Evolutionary conservation across 202 grass and related monocot species (phyloP), one percentile per base, ranked within the genome.

Genomic region (Panicum virgatum): DNA sequence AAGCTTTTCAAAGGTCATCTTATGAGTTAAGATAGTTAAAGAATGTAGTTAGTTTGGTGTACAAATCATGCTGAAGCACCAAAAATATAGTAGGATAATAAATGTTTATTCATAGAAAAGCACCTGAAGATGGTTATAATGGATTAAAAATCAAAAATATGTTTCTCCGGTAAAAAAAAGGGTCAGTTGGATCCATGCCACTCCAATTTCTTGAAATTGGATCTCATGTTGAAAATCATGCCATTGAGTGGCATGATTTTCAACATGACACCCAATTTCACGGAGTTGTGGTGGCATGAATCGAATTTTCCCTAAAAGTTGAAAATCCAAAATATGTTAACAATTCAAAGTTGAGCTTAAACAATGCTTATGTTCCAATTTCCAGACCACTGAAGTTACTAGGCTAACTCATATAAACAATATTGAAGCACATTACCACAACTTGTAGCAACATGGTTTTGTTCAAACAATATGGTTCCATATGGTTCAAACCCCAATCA

Each of bases 391-490:
- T 43, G 38, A 75, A 65, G 22, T 12, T 63, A 65, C 58, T 42
- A 69, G 25, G 63, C 12, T 69, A 77, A 77, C 48, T 77, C 67
- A 46, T 37, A 84, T 48, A 29, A 77, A 50, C 58, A 54, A 39
- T 37, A 78, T 40, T 78, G 8, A 84, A 70, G 42, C 29, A 37
- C 39, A 57, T 54, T 73, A 80, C 66, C 45, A 26, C 25, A 19
- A 66, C 47, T 80, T 85, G 27, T 60, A 45, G 25, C 27, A 36
- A 34, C 27, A 42, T 69, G 42, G 51, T 29, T 46, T 52, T 52
- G 29, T 34, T 36, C 60, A 67, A 79, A 80, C 47, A 69, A 25
- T 47, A 47, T 66, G 27, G 76, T 86, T 86, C 63, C 38, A 46
- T 29, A 18, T 56, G 48, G 22, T 52, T 66, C 47, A 75, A 27